Conservation (phyloP, 345 rosid species). For the Punica granatum region DNA sequence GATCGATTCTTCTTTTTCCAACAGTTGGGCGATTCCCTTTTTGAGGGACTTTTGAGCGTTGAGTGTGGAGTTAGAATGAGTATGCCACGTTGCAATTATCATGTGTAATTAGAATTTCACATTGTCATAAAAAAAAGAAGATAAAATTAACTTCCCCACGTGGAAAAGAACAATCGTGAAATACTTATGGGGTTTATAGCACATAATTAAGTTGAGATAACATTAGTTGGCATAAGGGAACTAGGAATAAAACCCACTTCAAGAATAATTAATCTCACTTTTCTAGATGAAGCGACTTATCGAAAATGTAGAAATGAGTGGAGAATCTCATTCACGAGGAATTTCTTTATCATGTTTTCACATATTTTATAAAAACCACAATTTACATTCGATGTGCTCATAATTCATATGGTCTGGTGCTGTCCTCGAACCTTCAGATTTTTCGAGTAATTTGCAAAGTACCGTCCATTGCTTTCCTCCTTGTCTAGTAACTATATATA, state of each 20-base stretch:
- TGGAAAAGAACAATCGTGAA: too few species aligned
- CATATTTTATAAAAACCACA: too few species aligned
- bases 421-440: not conserved
- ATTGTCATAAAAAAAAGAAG: too few species aligned
- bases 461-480: too few species aligned
- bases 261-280: too few species aligned
- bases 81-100: not conserved
- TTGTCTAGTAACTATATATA: too few species aligned
- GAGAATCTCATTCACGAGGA: not conserved
- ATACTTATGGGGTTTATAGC: too few species aligned
- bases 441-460: not conserved
- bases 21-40: not conserved
- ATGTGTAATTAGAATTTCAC: not conserved
- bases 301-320: too few species aligned
- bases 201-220: too few species aligned
- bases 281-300: too few species aligned
- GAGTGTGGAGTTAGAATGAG: not conserved
- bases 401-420: not conserved
- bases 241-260: not conserved
- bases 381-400: not conserved
- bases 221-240: not conserved
- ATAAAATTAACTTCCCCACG: too few species aligned
- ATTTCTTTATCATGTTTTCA: too few species aligned
- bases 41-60: not conserved
- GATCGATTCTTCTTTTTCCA: not conserved